Evolutionary conservation across 2,329 filamentous ascomycete genomes (phyloP), one percentile per base, ranked within the genome.

Genomic region (Fusarium camptoceras): DNA sequence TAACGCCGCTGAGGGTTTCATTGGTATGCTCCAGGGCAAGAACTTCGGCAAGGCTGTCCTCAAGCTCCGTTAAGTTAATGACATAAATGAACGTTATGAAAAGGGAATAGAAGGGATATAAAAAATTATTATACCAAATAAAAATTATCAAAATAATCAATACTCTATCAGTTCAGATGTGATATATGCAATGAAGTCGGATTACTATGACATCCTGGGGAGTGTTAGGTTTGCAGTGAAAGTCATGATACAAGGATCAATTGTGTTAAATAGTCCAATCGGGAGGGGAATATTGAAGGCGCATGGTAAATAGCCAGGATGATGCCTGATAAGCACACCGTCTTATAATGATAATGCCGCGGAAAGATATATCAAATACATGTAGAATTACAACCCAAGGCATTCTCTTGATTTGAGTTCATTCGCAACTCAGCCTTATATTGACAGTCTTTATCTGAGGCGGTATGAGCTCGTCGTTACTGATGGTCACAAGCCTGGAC

Each of bases 1-100:
- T 66, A 89, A 92, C n/a, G 91, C 90, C 2, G 83, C 88, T 8
- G 87, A 94, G 59, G 94, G 91, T 0, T 85, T 97, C 64, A 80
- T 95, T 15, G 92, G 89, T 15, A 89, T 97, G 83, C 85, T 96
- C 57, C 79, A 87, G 75, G 94, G 94, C 49, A 87, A 92, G 80
- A 97, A 97, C 83, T 92, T 94, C 81, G 94, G 94, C 73, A 97
- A 97, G 87, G 92, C 93, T 18, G 87, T 96, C 24, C 76, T 96
- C 75, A 92, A 93, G 84, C 79, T 87, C n/a, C 66, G 53, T 58
- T 68, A 68, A 41, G 47, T 66, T 48, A 55, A 57, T 46, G 28
- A 3, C 16, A 70, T 54, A 42, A 64, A 68, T 27, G 43, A 62
- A 51, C n/a, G 39, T 37, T 39, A 68, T 37, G 46, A 59, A 61